A percentile compares a stretch with the other conserved stretches of the same genome.
Conservation (phyloP, 306 rosid species). For the Erythrophleum fordii region DNA sequence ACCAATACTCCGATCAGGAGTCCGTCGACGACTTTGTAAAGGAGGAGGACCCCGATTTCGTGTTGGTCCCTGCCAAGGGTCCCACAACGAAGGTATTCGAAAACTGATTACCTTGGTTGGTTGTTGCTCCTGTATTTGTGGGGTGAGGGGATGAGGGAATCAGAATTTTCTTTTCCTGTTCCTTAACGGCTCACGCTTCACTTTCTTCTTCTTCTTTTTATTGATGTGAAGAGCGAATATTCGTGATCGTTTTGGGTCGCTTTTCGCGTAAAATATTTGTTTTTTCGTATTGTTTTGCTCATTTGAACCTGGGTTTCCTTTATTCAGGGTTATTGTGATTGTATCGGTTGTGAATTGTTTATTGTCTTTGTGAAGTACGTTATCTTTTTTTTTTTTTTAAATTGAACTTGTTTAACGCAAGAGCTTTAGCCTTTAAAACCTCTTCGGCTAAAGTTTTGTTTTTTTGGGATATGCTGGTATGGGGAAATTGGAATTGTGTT, state of each 20-base stretch:
- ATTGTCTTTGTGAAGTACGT: not conserved
- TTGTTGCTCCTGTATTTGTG: not conserved
- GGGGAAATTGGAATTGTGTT: not conserved
- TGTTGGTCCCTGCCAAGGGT: conserved; percentile 55
- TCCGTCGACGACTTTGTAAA: conserved; percentile 58
- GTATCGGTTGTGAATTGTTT: not conserved
- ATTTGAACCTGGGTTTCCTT: not conserved
- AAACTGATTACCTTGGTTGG: not conserved
- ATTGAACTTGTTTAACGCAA: not conserved
- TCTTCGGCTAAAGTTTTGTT: not conserved
- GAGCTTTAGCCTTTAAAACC: conserved; percentile 1
- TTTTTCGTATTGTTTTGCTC: not conserved
- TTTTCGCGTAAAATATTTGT: not conserved
- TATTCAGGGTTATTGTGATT: not conserved
- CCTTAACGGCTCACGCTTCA: not conserved
- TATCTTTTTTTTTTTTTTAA: not conserved
- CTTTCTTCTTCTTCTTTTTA: not conserved
- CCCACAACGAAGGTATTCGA: conserved; percentile 70
- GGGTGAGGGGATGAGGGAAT: not conserved
- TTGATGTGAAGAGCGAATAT: not conserved
- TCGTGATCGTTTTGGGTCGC: not conserved
- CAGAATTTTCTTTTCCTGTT: not conserved
- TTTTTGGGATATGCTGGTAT: not conserved
- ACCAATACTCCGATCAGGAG: conserved; percentile 69
- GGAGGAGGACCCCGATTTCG: conserved; percentile 60